Conservation (phyloP, 495 filamentous ascomycete genomes). For the Aspergillus sclerotioniger region DNA sequence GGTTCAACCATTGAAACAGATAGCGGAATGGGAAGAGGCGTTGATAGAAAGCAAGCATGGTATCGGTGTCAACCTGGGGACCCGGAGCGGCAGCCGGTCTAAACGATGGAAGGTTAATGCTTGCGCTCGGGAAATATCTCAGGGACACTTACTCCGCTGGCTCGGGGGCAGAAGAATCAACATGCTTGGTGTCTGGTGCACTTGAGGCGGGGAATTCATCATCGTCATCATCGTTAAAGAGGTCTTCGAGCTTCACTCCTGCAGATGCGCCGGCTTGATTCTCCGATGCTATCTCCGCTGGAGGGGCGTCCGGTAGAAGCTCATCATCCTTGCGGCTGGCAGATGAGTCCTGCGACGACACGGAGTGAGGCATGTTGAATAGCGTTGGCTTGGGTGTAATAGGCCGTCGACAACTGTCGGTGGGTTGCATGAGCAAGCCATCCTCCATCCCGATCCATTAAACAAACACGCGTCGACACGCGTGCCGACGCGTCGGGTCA, state of each 20-base stretch:
- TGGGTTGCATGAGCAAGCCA: not conserved
- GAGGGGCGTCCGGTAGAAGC: constrained; percentile 40
- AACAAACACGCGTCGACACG: constrained; percentile 28
- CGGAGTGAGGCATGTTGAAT: constrained; percentile 52
- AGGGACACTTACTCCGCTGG: constrained; percentile 37
- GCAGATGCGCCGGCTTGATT: constrained; percentile 19
- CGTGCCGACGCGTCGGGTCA: constrained; percentile 10
- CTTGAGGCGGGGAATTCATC: constrained; percentile 69
- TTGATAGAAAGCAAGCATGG: constrained; percentile 90
- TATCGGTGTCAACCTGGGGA: constrained; percentile 66
- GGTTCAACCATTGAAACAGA: constrained; percentile 97
- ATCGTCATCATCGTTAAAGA: constrained; percentile 75
- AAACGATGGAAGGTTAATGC: constrained; percentile 13
- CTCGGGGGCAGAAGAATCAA: constrained; percentile 20
- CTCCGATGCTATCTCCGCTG: constrained; percentile 17
- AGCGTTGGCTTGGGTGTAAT: not conserved
- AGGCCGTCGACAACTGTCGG: not conserved
- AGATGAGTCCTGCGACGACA: constrained; percentile 36
- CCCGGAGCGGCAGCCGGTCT: constrained; percentile 26
- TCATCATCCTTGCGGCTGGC: constrained; percentile 34
- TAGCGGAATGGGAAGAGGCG: constrained; percentile 93
- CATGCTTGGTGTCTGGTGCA: constrained; percentile 43
- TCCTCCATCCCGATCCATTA: not conserved
- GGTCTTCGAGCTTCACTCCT: constrained; percentile 72
- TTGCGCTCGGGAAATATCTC: no score